Percentiles rank a stretch among this genome's conserved stretches.
Conservation (phyloP, 2,329 filamentous ascomycete species). For the Diaporthe helianthi region DNA sequence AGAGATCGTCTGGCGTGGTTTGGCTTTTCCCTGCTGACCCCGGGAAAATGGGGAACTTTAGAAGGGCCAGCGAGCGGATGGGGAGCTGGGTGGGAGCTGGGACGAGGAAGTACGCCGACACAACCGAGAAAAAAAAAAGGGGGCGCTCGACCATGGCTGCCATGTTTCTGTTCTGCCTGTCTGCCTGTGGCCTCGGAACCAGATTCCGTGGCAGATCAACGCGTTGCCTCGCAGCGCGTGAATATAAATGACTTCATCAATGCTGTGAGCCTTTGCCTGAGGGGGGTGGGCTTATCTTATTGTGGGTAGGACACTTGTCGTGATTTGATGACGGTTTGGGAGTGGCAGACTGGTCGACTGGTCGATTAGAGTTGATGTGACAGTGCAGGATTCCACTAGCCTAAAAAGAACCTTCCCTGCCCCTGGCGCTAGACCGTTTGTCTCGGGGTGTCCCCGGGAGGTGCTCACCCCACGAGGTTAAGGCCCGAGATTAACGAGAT, state of each 20-base stretch:
- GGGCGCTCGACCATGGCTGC: background rate
- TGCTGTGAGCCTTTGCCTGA: background rate
- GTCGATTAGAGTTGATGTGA: constrained; percentile 24
- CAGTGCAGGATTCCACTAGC: constrained; percentile 26
- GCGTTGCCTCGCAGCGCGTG: background rate
- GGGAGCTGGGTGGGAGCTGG: no score
- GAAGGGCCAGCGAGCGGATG: background rate
- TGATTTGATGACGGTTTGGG: background rate
- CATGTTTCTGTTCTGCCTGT: no score
- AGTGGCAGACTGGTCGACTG: background rate
- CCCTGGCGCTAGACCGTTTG: constrained; percentile 16
- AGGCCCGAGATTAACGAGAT: constrained; percentile 27
- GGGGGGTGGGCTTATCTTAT: constrained; percentile 7
- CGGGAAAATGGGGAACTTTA: constrained; percentile 9
- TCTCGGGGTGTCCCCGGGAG: constrained; percentile 23
- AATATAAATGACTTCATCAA: background rate
- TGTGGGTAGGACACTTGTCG: background rate
- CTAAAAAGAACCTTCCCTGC: constrained; percentile 17
- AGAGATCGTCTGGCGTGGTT: constrained; percentile 23
- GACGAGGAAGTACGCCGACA: background rate
- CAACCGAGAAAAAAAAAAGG: constrained; percentile 13
- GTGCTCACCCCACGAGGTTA: constrained; percentile 13
- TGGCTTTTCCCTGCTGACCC: constrained; percentile 14
- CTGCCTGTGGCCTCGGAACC: background rate
- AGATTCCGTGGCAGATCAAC: background rate